Percentiles rank a stretch among this genome's conserved stretches.
These are phyloP conservation scores for Blastocystis sp. DNA, from an alignment of 352 stramenopile species.

Conservation along the genomic window DNA sequence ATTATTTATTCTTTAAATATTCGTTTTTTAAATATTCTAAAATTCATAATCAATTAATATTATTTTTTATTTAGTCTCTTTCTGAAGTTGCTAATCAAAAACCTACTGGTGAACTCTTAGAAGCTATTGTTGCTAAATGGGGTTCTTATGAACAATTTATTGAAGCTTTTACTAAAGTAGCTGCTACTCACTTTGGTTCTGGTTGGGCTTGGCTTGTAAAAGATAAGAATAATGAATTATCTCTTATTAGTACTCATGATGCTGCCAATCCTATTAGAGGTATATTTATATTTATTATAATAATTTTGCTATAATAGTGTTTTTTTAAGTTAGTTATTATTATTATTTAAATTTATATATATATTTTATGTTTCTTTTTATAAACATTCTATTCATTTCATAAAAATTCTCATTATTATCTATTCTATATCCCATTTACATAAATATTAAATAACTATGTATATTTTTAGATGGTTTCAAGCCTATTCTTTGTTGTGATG, in stretches of 20 bases:
- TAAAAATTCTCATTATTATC: too few species aligned
- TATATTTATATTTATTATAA: slow-evolving; percentile 8
- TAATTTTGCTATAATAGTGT: too few species aligned
- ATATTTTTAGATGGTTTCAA: slow-evolving; percentile 16
- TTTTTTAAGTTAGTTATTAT: too few species aligned
- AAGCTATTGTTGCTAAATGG: slow-evolving; percentile 13
- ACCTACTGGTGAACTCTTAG: neutral
- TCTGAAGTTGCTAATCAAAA: too few species aligned
- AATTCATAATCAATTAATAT: too few species aligned
- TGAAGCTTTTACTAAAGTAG: slow-evolving; percentile 45
- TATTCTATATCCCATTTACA: too few species aligned
- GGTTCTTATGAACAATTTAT: slow-evolving; percentile 51
- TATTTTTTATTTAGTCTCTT: too few species aligned
- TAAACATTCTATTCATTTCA: too few species aligned
- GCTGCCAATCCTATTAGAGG: slow-evolving; percentile 42
- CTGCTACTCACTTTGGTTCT: slow-evolving; percentile 48
- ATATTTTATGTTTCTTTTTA: too few species aligned
- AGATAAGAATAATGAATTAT: slow-evolving; percentile 39
- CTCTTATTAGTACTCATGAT: slow-evolving; percentile 42
- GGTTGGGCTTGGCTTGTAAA: slow-evolving; percentile 52
- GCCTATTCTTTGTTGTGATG: slow-evolving; percentile 47
- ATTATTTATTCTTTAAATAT: neutral
- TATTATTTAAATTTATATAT: too few species aligned
- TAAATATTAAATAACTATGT: too few species aligned
- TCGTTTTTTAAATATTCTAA: too few species aligned